Conservation (phyloP, 805 yeast genomes). For the Maudiozyma serrabonitensis region DNA sequence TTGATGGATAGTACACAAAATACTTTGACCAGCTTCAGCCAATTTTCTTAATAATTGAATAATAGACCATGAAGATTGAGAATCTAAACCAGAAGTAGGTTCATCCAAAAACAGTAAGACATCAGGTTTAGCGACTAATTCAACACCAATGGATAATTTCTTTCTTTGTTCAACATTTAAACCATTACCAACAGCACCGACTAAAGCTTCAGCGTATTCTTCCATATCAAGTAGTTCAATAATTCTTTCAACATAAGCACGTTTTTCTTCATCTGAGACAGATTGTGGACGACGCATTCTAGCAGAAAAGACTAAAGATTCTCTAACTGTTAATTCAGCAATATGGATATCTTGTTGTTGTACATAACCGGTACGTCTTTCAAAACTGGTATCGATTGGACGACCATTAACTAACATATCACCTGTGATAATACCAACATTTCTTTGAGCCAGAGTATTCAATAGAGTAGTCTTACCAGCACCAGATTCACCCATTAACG, state of each 20-base stretch:
- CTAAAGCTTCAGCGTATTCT: slow-evolving; percentile 44
- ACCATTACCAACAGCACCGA: slow-evolving; percentile 36
- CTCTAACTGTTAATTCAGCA: slow-evolving; percentile 56
- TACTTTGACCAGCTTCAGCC: slow-evolving; percentile 41
- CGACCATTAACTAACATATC: slow-evolving; percentile 51
- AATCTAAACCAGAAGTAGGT: slow-evolving; percentile 46
- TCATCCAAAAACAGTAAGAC: slow-evolving; percentile 40
- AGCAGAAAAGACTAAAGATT: slow-evolving; percentile 56
- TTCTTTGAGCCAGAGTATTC: slow-evolving; percentile 55
- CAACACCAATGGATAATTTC: slow-evolving; percentile 38
- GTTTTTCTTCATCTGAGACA: slow-evolving; percentile 43
- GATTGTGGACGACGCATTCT: slow-evolving; percentile 47
- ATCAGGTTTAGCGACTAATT: slow-evolving; percentile 39
- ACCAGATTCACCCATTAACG: slow-evolving; percentile 65
- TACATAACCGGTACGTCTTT: slow-evolving; percentile 54
- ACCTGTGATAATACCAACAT: slow-evolving; percentile 57
- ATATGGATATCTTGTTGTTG: slow-evolving; percentile 68
- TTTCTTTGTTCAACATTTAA: slow-evolving; percentile 37
- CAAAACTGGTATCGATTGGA: slow-evolving; percentile 42
- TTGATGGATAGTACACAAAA: slow-evolving; percentile 48
- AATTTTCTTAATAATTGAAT: slow-evolving; percentile 36
- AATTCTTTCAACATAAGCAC: slow-evolving; percentile 53
- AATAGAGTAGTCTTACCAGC: slow-evolving; percentile 69
- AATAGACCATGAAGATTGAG: slow-evolving; percentile 45
- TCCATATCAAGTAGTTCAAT: slow-evolving; percentile 45